Conservation (phyloP, 768 basidiomycete species). For the Boletellus ananiceps region DNA sequence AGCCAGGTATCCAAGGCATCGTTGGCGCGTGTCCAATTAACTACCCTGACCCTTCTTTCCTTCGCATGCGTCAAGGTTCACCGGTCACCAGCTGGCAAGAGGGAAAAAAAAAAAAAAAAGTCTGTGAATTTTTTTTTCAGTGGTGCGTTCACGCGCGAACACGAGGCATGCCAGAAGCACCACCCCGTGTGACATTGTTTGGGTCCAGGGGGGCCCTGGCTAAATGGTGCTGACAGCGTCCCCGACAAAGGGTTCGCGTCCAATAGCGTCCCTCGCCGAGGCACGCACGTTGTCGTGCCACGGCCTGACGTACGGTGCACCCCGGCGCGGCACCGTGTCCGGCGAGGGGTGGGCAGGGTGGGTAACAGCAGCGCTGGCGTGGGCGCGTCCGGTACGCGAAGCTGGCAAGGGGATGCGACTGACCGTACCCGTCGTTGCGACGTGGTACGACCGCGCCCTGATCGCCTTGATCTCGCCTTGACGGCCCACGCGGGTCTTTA, state of each 20-base stretch:
- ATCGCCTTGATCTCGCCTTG: background rate
- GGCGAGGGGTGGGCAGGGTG: too few relatives aligned
- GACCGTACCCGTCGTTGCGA: too few relatives aligned
- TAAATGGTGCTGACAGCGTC: background rate
- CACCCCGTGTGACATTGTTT: constrained; percentile 14
- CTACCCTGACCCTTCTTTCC: constrained; percentile 10
- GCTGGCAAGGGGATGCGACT: too few relatives aligned
- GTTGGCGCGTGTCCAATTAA: constrained; percentile 7
- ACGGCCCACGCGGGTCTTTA: background rate
- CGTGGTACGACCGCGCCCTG: background rate
- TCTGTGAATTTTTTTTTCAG: too few relatives aligned
- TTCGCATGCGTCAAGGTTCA: constrained; percentile 18
- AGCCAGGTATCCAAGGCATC: constrained; percentile 10
- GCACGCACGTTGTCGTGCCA: too few relatives aligned
- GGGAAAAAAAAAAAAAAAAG: too few relatives aligned
- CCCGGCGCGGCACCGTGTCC: too few relatives aligned
- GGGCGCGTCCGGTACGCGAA: too few relatives aligned
- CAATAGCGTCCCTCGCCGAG: too few relatives aligned
- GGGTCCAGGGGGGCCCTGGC: constrained; percentile 12
- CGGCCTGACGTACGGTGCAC: too few relatives aligned
- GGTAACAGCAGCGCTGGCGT: too few relatives aligned
- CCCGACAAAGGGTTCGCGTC: too few relatives aligned
- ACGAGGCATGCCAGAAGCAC: constrained; percentile 31
- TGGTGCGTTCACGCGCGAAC: constrained; percentile 2
- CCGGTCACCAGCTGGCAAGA: background rate